Evolutionary conservation across 2,329 filamentous ascomycete genomes (phyloP).

Genomic region (Botrytis pseudocinerea): DNA sequence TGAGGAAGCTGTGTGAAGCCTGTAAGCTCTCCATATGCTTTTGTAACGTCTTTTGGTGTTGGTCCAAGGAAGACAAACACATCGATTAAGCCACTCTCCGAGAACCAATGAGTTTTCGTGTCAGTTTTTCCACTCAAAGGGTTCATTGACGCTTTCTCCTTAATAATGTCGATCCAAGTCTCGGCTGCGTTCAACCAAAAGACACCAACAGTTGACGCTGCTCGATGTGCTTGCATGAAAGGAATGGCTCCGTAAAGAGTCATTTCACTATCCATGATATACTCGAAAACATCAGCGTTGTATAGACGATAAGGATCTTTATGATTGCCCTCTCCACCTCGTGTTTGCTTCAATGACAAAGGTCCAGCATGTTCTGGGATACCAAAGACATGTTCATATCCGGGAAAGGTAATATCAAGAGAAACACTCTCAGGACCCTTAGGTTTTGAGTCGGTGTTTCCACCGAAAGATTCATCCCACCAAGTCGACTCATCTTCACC

Average conservation of each 20-base stretch:
- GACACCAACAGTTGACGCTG: slow-evolving; percentile 88
- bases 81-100: slow-evolving; percentile 85
- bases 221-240: slow-evolving; percentile 95
- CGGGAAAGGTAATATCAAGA: slow-evolving; percentile 87
- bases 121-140: slow-evolving; percentile 74
- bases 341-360: slow-evolving; percentile 84
- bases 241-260: slow-evolving; percentile 97
- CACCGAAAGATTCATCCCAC: slow-evolving; percentile 97
- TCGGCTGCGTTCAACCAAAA: slow-evolving; percentile 98
- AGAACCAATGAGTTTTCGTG: slow-evolving; percentile 96
- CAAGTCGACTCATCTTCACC: slow-evolving; percentile 83
- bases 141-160: slow-evolving; percentile 71
- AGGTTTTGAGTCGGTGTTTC: slow-evolving; percentile 94
- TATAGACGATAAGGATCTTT: slow-evolving; percentile 90
- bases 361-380: slow-evolving; percentile 92
- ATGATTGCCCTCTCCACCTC: slow-evolving; percentile 82
- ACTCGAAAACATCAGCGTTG: slow-evolving; percentile 97
- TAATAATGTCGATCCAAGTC: slow-evolving; percentile 95
- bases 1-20: slow-evolving; percentile 90
- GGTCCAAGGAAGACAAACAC: slow-evolving; percentile 94
- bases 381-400: slow-evolving; percentile 89
- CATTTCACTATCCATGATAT: slow-evolving; percentile 96
- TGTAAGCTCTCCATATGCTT: slow-evolving; percentile 84
- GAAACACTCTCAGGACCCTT: slow-evolving; percentile 88
- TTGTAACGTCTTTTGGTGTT: slow-evolving; percentile 77